phyloP scores from a whole-genome alignment of 208 protist species.

The Trypanosoma cruzi region DNA sequence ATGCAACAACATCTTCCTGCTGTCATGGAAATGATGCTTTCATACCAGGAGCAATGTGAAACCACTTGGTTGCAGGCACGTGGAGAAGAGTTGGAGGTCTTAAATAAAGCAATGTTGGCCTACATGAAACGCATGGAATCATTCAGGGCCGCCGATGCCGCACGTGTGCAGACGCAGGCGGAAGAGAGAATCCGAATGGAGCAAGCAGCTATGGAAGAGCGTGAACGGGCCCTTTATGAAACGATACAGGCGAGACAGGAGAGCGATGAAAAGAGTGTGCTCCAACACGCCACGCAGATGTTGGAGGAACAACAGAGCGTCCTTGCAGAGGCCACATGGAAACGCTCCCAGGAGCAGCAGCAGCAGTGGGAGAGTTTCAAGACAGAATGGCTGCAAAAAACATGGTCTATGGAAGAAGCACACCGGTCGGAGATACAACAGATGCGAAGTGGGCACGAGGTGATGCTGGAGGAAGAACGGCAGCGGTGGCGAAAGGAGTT shows the following conservation, averaged over 20 bases:
- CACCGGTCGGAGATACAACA: constrained; percentile 16
- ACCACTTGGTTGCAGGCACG: constrained; percentile 16
- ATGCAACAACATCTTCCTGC: constrained; percentile 15
- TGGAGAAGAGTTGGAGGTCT: constrained; percentile 16
- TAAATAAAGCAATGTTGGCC: constrained; percentile 11
- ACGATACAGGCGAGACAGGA: constrained; percentile 19
- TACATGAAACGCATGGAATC: constrained; percentile 11
- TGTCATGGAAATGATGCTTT: constrained; percentile 4
- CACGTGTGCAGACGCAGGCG: background rate
- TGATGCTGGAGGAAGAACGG: constrained; percentile 11
- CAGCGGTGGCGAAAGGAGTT: constrained; percentile 13
- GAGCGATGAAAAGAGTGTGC: background rate
- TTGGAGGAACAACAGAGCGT: constrained; percentile 12
- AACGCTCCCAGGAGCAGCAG: constrained; percentile 6
- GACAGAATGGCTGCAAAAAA: constrained; percentile 4
- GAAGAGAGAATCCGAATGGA: constrained; percentile 12
- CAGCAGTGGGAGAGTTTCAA: constrained; percentile 10
- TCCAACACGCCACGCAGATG: background rate
- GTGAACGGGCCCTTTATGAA: constrained; percentile 18
- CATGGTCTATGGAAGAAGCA: constrained; percentile 17
- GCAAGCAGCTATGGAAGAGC: constrained; percentile 3
- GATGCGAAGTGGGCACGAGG: constrained; percentile 2
- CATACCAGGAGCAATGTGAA: constrained; percentile 13
- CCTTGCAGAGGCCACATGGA: background rate
- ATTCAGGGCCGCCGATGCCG: background rate